Evolutionary conservation across 768 basidiomycete species (phyloP), one percentile per base, ranked within the genome.

Genomic region (Termitomyces heimii): DNA sequence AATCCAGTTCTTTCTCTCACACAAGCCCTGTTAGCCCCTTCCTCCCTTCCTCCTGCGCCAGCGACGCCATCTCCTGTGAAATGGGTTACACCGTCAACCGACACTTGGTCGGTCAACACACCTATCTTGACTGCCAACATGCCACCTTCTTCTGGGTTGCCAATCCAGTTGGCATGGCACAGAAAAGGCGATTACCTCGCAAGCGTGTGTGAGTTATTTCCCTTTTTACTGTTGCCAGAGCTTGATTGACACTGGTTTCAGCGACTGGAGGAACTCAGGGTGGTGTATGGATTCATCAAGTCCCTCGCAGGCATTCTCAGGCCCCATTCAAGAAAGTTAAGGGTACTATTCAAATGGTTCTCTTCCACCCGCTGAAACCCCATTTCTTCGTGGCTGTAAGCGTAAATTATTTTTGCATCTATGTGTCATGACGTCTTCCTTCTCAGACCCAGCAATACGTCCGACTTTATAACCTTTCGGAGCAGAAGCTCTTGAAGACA

Each of bases 341-440:
- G 71, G 97, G 97, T 32, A 68, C 82, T 14, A 88, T 98, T 9
- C 97, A 99, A 72, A 74, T 86, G 47, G 95, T 97, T 22, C 79
- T 89, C 42, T 99, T 99, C 83, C 97, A 99, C 72, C 97, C 97
- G 4, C 73, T 78, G 29, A 94, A 93, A 70, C 93, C 97, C 5
- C 85, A 95, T 72, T 97, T 99, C 80, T 98, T 98, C 65, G 96
- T 98, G 50, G 97, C 97, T 43, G 94, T 95, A 71, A 71, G 91
- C 77, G 59, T 61, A 31, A 53, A 47, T 28, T 53, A 22, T 20
- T 29, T 44, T 47, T 54, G 51, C 22, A 49, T 53, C 50, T 57
- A 45, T 54, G 45, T 50, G 37, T 61, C 61, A 60, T 55, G 48
- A 55, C 54, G 45, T 46, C 29, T 60, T 60, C 42, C 37, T 60